Evolutionary conservation across 2,329 filamentous ascomycete genomes (phyloP), one percentile per base, ranked within the genome.

Genomic region (Botrytis elliptica): DNA sequence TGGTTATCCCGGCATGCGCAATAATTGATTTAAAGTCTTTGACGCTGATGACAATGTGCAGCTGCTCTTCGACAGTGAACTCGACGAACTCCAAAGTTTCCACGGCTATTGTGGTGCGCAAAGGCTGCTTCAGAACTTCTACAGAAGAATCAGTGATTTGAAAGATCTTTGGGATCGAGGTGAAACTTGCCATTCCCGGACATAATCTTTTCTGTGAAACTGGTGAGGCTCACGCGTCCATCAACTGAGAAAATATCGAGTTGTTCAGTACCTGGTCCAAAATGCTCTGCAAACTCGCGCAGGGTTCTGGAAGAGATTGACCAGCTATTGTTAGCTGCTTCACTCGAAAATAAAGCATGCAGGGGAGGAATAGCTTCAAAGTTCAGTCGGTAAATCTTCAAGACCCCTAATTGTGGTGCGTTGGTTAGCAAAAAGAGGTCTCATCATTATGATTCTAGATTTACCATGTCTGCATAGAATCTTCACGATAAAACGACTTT

Each of bases 1-100:
- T 89, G 9, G 91, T 86, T 38, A 90, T 89, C 38, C 91, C 90
- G 16, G 93, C 92, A 82, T 95, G 93, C 49, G 90, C 88, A 70
- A 94, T 89, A 71, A 95, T 93, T 49, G 92, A 90, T 69, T 92
- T 90, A 81, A 95, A 95, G 82, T 95, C 93, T 79, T 93, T 94
- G 79, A 95, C 92, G 77, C 90, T 93, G 79, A 95, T 92, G 74
- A 93, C 88, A 78, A 94, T 92, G 79, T 94, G 93, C 73, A 94
- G 86, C 69, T 91, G 90, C 74, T 93, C 89, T 79, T 94, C 90
- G 44, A 93, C 90, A 36, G 88, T 85, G 75, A 95, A 93, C 70
- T 91, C 88, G 73, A 93, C 90, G 78, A 95, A 95, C 77, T 95
- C 92, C 73, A 92, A 88, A 44, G 89, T 90, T 79, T 94, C 92